Base-by-base conservation (phyloP, 2,329 filamentous ascomycete species). In the Trichoderma aggressivum region DNA sequence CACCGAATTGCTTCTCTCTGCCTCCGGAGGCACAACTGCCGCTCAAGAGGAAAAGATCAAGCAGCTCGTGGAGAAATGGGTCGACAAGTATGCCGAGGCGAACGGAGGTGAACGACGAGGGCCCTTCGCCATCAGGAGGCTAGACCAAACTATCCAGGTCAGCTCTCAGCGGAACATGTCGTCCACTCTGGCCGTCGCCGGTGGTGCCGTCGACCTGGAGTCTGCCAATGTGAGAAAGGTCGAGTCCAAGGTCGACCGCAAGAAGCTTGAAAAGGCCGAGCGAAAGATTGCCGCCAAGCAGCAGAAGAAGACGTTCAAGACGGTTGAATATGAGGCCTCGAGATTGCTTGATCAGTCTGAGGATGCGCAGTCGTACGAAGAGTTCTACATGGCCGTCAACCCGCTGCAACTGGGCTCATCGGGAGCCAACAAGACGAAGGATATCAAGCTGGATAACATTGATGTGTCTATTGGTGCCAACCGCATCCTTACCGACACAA, bases 331-430 rank as follows among this genome's bases (percentile, higher is more conserved):
- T 81, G 96, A 99, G 84, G 93, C 96, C 0, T 98, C 96, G 14
- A 91, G 90, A 75, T 86, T 99, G 75, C 89, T 99, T 75, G 91
- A 97, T 79, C 89, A 93, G 81, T 87, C 93, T 5, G 92, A 95
- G 77, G 89, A 91, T 77, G 86, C 94, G 14, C 91, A 97, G 86
- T 97, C 94, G 53, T 99, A 99, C 80, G 96, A 99, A 83, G 96
- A 99, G 81, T 98, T 99, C 84, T 99, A 97, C 88, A 98, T 99
- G 96, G 92, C 94, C 68, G 96, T 99, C 85, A 99, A 99, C 82
- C 96, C 96, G 73, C 88, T 99, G 74, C 95, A 98, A 80, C 78
- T 98, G 72, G 95, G 86, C 75, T 81, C 71, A 14, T 61, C 88
- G 70, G 87, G 90, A 36, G 84, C 92, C 72, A 88, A 89, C 75